These are phyloP conservation scores for Brettanomyces naardenensis DNA, from an alignment of 805 yeast genomes.

Conservation along the genomic window DNA sequence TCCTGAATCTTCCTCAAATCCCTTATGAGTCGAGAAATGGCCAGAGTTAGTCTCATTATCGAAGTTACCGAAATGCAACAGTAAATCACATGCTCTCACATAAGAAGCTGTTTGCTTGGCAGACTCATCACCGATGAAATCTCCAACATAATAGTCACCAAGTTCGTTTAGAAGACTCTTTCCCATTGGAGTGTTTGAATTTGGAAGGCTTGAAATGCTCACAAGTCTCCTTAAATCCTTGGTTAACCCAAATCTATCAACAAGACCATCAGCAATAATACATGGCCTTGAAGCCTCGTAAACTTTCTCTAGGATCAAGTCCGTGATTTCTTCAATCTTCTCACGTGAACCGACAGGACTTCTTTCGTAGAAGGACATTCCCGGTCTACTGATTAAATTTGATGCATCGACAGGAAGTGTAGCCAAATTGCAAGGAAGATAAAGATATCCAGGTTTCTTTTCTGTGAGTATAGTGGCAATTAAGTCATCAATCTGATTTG, in stretches of 20 bases:
- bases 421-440: slow-evolving; percentile 65
- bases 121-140: slow-evolving; percentile 58
- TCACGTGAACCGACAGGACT: slow-evolving; percentile 20
- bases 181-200: slow-evolving; percentile 58
- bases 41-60: slow-evolving; percentile 67
- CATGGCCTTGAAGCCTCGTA: slow-evolving; percentile 52
- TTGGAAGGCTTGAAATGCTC: slow-evolving; percentile 41
- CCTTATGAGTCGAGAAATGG: slow-evolving; percentile 39
- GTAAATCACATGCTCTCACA: slow-evolving; percentile 53
- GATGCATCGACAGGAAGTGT: slow-evolving; percentile 32
- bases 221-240: slow-evolving; percentile 41
- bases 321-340: slow-evolving; percentile 14
- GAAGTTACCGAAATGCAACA: slow-evolving; percentile 63
- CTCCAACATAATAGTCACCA: slow-evolving; percentile 58
- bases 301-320: slow-evolving; percentile 39
- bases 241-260: slow-evolving; percentile 51
- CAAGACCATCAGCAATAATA: slow-evolving; percentile 62
- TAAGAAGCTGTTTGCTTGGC: slow-evolving; percentile 37
- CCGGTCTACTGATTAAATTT: slow-evolving; percentile 15
- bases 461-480: slow-evolving; percentile 44
- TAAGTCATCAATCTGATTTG: slow-evolving; percentile 61
- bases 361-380: slow-evolving; percentile 12
- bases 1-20: slow-evolving; percentile 21
- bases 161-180: slow-evolving; percentile 70
- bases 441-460: slow-evolving; percentile 77